Percentiles rank a stretch among this genome's conserved stretches.
phyloP scores from a whole-genome alignment of 2,329 filamentous ascomycete species.

The Diaporthe helianthi region DNA sequence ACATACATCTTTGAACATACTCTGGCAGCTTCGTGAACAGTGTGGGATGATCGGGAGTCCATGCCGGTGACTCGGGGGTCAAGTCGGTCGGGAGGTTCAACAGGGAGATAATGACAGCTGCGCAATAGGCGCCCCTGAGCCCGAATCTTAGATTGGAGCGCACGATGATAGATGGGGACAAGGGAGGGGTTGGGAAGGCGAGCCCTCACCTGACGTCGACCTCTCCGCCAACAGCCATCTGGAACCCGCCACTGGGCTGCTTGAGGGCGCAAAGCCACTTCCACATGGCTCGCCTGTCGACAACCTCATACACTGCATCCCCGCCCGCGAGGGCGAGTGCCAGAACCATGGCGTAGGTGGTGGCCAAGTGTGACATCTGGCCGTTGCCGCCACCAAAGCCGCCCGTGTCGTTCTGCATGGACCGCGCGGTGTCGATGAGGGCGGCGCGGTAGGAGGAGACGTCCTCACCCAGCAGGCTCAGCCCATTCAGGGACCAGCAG shows the following conservation, averaged over 20 bases:
- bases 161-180: not conserved
- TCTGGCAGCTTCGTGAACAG: conserved; percentile 78
- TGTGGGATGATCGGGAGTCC: conserved; percentile 61
- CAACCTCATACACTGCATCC: conserved; percentile 72
- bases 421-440: conserved; percentile 76
- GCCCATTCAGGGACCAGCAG: conserved; percentile 85
- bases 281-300: conserved; percentile 89
- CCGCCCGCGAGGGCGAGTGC: conserved; percentile 81
- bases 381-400: conserved; percentile 96
- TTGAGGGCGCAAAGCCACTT: conserved; percentile 88
- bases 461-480: conserved; percentile 81
- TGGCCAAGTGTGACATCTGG: conserved; percentile 86
- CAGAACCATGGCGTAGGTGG: conserved; percentile 84
- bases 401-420: conserved; percentile 82
- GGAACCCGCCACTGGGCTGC: conserved; percentile 87
- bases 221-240: conserved; percentile 85
- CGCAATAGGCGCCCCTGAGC: conserved; percentile 86
- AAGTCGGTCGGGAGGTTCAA: conserved; percentile 84
- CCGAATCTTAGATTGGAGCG: conserved; percentile 26
- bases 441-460: conserved; percentile 69
- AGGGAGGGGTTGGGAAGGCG: not conserved
- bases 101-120: conserved; percentile 82
- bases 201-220: conserved; percentile 78
- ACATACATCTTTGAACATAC: conserved; percentile 82
- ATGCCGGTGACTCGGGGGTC: conserved; percentile 73